A percentile compares a stretch with the other conserved stretches of the same genome.
phyloP scores from a whole-genome alignment of 495 filamentous ascomycete species.

The Oidiodendron maius region DNA sequence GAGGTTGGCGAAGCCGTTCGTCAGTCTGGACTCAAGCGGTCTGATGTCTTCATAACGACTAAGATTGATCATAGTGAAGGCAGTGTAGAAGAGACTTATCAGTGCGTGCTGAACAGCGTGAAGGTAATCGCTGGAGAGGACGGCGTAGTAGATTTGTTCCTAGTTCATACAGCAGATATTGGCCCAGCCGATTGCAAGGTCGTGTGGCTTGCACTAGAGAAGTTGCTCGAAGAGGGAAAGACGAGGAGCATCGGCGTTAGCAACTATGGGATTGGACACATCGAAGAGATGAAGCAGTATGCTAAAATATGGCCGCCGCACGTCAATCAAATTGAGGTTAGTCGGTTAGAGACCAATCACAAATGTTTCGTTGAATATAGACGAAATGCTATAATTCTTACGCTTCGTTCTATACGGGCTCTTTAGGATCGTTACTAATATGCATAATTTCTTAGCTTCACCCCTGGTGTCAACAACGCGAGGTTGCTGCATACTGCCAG shows the following conservation, averaged over 20 bases:
- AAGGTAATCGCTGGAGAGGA: conserved; percentile 37
- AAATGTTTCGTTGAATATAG: conserved; percentile 51
- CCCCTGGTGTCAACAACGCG: conserved; percentile 49
- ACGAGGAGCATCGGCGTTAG: conserved; percentile 61
- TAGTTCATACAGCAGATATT: conserved; percentile 39
- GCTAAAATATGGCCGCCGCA: conserved; percentile 38
- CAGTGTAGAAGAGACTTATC: conserved; percentile 35
- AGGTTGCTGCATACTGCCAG: conserved; percentile 74
- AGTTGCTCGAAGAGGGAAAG: conserved; percentile 48
- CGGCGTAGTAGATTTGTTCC: conserved; percentile 75
- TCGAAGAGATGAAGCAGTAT: conserved; percentile 34
- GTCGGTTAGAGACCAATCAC: conserved; percentile 7
- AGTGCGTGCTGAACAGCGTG: conserved; percentile 46
- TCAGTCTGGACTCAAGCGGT: conserved; percentile 56
- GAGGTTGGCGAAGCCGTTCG: conserved; percentile 59
- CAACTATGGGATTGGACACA: conserved; percentile 43
- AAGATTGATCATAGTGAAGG: conserved; percentile 8
- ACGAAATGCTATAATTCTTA: conserved; percentile 37
- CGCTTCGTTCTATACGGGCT: conserved; percentile 35
- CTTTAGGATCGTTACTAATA: too few relatives aligned
- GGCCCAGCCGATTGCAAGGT: conserved; percentile 6
- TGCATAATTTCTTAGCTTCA: conserved; percentile 40
- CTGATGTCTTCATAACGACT: conserved; percentile 65
- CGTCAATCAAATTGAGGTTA: conserved; percentile 55
- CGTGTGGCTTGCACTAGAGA: conserved; percentile 43